Evolutionary conservation across 2,329 filamentous ascomycete species (phyloP).

Genomic region (Aspergillus terreus): DNA sequence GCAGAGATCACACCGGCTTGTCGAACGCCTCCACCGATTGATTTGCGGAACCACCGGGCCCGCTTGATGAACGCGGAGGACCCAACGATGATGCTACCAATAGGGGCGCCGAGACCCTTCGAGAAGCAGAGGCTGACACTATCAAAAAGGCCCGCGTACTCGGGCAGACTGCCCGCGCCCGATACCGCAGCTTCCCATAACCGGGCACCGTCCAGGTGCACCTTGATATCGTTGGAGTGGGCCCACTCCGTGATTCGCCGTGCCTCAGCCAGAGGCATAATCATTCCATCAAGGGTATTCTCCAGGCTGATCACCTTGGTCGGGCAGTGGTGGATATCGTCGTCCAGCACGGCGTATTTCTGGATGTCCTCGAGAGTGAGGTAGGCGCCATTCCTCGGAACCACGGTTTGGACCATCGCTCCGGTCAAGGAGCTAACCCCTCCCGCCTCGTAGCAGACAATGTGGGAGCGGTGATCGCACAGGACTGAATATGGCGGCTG

Average conservation of each 20-base stretch:
- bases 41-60: conserved; percentile 73
- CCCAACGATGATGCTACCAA: conserved; percentile 71
- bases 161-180: conserved; percentile 62
- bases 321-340: conserved; percentile 74
- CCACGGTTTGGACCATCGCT: conserved; percentile 64
- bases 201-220: conserved; percentile 77
- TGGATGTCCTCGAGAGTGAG: conserved; percentile 74
- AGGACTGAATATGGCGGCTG: conserved; percentile 78
- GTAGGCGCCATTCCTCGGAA: conserved; percentile 67
- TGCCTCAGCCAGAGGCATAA: conserved; percentile 72
- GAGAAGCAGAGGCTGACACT: conserved; percentile 75
- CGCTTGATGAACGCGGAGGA: conserved; percentile 57
- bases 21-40: conserved; percentile 72
- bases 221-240: conserved; percentile 58
- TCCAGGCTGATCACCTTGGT: conserved; percentile 79
- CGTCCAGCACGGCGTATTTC: conserved; percentile 56
- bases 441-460: conserved; percentile 62
- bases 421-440: conserved; percentile 69
- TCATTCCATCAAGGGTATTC: conserved; percentile 76
- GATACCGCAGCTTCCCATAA: conserved; percentile 77
- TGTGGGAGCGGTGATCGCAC: conserved; percentile 74
- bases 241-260: conserved; percentile 69
- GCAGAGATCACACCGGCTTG: conserved; percentile 74
- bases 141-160: conserved; percentile 68
- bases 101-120: conserved; percentile 77